These are phyloP conservation scores for Ambispora gerdemannii DNA, from an alignment of 192 early-diverging fungal species.

Conservation along the genomic window DNA sequence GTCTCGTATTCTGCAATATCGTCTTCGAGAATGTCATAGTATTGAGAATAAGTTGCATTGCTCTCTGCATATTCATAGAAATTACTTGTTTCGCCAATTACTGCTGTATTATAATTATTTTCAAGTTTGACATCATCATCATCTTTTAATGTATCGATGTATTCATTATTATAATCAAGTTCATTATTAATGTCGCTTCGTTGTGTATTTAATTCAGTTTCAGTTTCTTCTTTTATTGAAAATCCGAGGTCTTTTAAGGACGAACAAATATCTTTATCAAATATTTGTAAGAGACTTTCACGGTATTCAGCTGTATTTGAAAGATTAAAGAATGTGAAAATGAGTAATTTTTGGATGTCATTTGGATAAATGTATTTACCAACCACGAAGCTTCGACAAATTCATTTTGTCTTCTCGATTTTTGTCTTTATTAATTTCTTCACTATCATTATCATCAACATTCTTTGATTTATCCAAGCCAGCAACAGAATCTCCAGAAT, in stretches of 20 bases:
- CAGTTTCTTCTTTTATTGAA: background rate
- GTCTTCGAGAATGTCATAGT: conserved; percentile 19
- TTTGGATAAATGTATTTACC: background rate
- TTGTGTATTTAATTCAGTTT: background rate
- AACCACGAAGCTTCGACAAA: background rate
- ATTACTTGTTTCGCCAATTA: background rate
- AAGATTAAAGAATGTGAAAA: conserved; percentile 6
- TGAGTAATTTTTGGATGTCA: background rate
- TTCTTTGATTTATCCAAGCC: conserved; percentile 42
- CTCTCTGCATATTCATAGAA: conserved; percentile 25
- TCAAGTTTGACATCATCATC: background rate
- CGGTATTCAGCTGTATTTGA: conserved; percentile 22
- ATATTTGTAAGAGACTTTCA: conserved; percentile 9
- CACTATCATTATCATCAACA: conserved; percentile 26
- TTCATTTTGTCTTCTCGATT: background rate
- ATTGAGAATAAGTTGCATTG: conserved; percentile 9
- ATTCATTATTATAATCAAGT: background rate
- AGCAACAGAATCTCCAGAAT: conserved; percentile 78
- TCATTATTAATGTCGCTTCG: too few species aligned
- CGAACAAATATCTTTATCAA: conserved; percentile 46
- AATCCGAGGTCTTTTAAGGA: background rate
- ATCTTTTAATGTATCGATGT: background rate
- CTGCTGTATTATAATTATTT: background rate
- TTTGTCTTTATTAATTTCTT: conserved; percentile 9
- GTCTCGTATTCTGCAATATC: background rate